Base-by-base conservation (phyloP, 768 basidiomycete genomes). In the Tricholoma sp. region DNA sequence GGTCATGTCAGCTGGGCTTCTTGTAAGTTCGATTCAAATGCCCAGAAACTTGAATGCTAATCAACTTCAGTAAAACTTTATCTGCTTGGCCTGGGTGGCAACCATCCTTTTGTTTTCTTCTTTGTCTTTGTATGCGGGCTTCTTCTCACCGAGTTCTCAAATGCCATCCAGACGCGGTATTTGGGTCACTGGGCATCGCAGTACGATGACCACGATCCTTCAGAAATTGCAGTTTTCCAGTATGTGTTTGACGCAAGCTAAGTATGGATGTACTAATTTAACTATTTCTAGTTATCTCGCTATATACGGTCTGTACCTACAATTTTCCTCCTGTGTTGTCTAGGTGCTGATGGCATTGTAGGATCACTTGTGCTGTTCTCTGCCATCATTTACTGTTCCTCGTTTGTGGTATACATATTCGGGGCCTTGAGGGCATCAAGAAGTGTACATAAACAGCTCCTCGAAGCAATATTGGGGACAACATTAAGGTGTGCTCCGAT, bases 1-100 rank as follows among this genome's bases (percentile, higher is more conserved):
- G 85, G 86, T 0, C 81, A 80, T 57, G 78, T 88, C 29, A 78
- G 80, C 47, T 82, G 80, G 77, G 55, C 70, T 36, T 71, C 80
- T 41, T 59, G 76, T 69, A 66, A 57, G 72, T 68, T 60, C 45
- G 12, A 31, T 34, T 18, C 29, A 36, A 7, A 20, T 18, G 32
- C 28, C 66, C 13, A 61, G 55, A 59, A 50, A 45, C 47, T n/a
- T 24, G 65, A 13, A 17, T 58, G 8, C 47, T 49, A 31, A 49
- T 31, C 3, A 3, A 32, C 29, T 49, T 8, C 65, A 60, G 67
- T 79, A 15, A 72, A 68, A 55, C 64, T 79, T 7, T 76, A 73
- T 57, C 61, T 80, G 41, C 58, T 50, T 7, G 72, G 69, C 7
- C 67, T 79, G 17, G 72, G 75, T 32, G 77, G 76, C 15, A 61